Conservation (phyloP, 768 basidiomycete species). For the Cantharellus cinnabarinus region DNA sequence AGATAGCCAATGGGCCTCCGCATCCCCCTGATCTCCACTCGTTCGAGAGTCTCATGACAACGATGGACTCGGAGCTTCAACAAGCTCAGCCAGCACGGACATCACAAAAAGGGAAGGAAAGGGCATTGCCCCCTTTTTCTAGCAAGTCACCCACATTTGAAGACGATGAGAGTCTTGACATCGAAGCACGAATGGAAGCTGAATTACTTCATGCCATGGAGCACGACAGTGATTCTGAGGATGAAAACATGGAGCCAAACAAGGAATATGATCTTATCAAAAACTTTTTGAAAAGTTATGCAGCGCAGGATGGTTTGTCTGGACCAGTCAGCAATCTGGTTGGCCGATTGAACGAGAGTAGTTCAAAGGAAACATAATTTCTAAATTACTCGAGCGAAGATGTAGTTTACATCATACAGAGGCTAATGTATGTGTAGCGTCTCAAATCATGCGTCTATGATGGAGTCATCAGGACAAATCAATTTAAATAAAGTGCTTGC, state of each 20-base stretch:
- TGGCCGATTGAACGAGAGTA: slow-evolving; percentile 58
- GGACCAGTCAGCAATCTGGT: slow-evolving; percentile 85
- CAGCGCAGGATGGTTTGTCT: slow-evolving; percentile 68
- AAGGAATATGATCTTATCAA: slow-evolving; percentile 85
- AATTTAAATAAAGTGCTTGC: not conserved
- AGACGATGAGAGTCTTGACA: slow-evolving; percentile 46
- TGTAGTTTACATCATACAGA: not conserved
- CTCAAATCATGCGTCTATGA: not conserved
- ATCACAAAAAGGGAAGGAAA: slow-evolving; percentile 20
- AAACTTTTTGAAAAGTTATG: slow-evolving; percentile 93
- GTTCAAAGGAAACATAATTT: slow-evolving; percentile 6
- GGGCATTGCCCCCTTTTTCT: slow-evolving; percentile 22
- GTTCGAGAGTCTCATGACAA: slow-evolving; percentile 90
- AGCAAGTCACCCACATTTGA: slow-evolving; percentile 10
- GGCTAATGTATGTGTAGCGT: not conserved
- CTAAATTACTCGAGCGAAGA: not conserved
- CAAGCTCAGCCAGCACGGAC: slow-evolving; percentile 7
- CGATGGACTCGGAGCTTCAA: slow-evolving; percentile 74
- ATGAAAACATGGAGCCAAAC: slow-evolving; percentile 21
- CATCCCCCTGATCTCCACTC: slow-evolving; percentile 49
- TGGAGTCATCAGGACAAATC: not conserved
- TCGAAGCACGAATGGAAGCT: slow-evolving; percentile 56
- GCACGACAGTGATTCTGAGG: slow-evolving; percentile 32
- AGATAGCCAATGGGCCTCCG: slow-evolving; percentile 18
- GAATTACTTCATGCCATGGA: slow-evolving; percentile 52